phyloP scores from a whole-genome alignment of 352 stramenopile genomes.

The Stramenopiles sp. region DNA sequence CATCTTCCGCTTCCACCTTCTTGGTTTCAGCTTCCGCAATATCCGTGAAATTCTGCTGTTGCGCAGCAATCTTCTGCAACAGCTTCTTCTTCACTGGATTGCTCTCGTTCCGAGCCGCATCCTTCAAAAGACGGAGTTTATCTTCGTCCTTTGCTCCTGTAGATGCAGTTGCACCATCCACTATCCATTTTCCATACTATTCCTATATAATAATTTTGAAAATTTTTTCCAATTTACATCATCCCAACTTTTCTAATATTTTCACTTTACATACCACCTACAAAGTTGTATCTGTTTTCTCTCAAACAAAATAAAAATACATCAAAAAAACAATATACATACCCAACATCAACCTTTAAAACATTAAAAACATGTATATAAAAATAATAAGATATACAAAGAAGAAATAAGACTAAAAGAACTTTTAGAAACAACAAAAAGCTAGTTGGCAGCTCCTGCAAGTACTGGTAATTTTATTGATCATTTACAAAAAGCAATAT shows the following conservation, averaged over 20 bases:
- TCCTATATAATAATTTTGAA: constrained; percentile 8
- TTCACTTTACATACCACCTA: constrained; percentile 6
- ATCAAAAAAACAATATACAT: constrained; percentile 8
- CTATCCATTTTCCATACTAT: constrained; percentile 7
- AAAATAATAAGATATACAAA: constrained; percentile 8
- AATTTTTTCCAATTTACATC: constrained; percentile 8
- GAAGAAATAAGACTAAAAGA: constrained; percentile 7
- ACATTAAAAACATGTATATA: constrained; percentile 8
- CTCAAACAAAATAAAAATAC: constrained; percentile 8
- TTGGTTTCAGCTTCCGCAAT: constrained; percentile 8
- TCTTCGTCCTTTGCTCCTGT: not conserved
- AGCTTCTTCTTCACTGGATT: constrained; percentile 6
- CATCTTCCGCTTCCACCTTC: not conserved
- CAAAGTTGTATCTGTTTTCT: constrained; percentile 7
- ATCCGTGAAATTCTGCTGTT: not conserved
- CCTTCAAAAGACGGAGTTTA: not conserved
- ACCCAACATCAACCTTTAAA: constrained; percentile 6
- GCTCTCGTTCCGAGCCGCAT: constrained; percentile 4
- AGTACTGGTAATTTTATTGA: not conserved
- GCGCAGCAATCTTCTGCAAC: constrained; percentile 1
- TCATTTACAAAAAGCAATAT: constrained; percentile 8
- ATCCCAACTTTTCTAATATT: constrained; percentile 6
- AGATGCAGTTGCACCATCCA: not conserved
- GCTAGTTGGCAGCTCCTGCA: not conserved
- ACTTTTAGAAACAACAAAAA: constrained; percentile 8